These are phyloP conservation scores for Quercus lobata DNA, from an alignment of 331 rosid species.

Conservation along the genomic window DNA sequence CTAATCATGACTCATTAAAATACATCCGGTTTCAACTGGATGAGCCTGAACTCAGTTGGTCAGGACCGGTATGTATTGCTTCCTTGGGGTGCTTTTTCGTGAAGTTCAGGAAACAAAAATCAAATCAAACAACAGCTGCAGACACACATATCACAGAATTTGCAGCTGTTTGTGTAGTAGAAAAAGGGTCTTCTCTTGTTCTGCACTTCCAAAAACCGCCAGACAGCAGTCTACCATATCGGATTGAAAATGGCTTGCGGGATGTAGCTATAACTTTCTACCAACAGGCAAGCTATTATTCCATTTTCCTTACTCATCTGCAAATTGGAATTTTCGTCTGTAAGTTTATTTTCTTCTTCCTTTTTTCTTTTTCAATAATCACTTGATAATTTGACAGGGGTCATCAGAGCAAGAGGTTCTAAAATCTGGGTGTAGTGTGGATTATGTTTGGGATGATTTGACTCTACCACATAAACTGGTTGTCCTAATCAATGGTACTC, in stretches of 20 bases:
- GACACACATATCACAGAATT: conserved; percentile 46
- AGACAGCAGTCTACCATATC: conserved; percentile 71
- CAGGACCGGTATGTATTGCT: conserved; percentile 94
- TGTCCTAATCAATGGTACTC: conserved; percentile 60
- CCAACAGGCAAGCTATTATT: conserved; percentile 65
- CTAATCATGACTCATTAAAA: conserved; percentile 48
- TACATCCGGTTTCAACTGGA: conserved; percentile 56
- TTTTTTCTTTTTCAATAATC: conserved; percentile 8
- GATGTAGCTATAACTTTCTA: conserved; percentile 67
- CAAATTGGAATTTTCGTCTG: background rate
- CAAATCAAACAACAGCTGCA: conserved; percentile 32
- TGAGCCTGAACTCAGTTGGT: conserved; percentile 74
- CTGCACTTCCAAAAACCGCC: conserved; percentile 83
- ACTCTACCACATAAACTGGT: conserved; percentile 79
- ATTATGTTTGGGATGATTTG: conserved; percentile 95
- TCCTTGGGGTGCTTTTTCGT: conserved; percentile 89
- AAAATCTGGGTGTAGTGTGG: conserved; percentile 51
- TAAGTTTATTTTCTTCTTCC: background rate
- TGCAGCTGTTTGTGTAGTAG: conserved; percentile 77
- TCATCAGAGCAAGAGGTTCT: conserved; percentile 71
- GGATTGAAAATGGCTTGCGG: conserved; percentile 71
- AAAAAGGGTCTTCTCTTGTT: conserved; percentile 85
- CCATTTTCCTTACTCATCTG: conserved; percentile 14
- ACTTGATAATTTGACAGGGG: conserved; percentile 54
- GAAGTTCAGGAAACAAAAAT: conserved; percentile 60